Conservation (phyloP, 192 early-diverging fungal species). For the Backusella liffmaniae region DNA sequence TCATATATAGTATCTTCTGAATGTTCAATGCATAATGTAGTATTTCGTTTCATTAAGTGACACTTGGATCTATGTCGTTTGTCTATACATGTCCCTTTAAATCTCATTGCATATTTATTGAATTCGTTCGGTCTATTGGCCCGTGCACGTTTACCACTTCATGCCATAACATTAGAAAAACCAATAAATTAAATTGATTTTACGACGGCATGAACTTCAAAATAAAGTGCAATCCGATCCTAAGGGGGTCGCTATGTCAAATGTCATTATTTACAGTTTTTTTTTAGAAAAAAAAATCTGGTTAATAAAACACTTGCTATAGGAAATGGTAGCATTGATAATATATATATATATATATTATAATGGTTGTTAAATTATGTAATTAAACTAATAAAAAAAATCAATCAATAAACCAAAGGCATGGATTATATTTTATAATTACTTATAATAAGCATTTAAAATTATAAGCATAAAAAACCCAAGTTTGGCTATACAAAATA, state of each 20-base stretch:
- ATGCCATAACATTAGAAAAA: background rate
- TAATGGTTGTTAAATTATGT: background rate
- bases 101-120: background rate
- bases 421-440: background rate
- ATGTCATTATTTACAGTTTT: background rate
- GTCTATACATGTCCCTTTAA: background rate
- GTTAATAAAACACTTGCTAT: background rate
- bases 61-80: background rate
- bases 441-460: background rate
- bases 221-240: background rate
- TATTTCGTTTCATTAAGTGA: too few species aligned
- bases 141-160: background rate
- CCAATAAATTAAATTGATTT: background rate
- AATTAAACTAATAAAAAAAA: background rate
- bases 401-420: background rate
- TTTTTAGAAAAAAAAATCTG: background rate
- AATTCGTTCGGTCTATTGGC: background rate
- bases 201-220: background rate
- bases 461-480: background rate
- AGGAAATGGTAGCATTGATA: background rate
- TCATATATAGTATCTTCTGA: too few species aligned
- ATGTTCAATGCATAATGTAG: too few species aligned
- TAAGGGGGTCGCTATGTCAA: background rate
- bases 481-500: background rate
- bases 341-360: background rate